Conservation (phyloP, 129 eudicot genomes). For the Helianthus tuberosus region DNA sequence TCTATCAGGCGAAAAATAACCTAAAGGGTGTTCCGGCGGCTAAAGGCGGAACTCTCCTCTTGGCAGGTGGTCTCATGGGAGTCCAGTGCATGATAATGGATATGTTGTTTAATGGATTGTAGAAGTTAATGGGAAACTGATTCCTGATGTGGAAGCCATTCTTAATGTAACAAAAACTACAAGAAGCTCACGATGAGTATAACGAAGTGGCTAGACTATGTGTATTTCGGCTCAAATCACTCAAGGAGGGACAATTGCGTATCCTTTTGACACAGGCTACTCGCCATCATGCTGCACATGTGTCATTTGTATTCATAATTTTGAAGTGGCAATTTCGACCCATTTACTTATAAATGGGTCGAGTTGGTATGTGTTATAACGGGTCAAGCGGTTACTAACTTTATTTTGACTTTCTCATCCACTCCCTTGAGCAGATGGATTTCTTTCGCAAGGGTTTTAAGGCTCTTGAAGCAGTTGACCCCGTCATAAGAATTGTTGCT, state of each 20-base stretch:
- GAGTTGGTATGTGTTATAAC: neutral
- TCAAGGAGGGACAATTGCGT: conserved; percentile 91
- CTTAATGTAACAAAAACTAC: conserved; percentile 64
- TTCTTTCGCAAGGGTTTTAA: conserved; percentile 84
- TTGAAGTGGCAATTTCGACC: neutral
- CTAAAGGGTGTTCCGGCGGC: no score
- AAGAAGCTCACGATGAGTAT: conserved; percentile 76
- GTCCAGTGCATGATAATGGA: no score
- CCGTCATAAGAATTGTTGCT: conserved; percentile 59
- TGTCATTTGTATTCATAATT: conserved; percentile 17
- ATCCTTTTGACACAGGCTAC: conserved; percentile 95
- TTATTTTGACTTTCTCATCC: conserved; percentile 19
- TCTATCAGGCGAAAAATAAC: no score
- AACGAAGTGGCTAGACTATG: conserved; percentile 77
- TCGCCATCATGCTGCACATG: conserved; percentile 98
- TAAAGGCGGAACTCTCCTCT: no score
- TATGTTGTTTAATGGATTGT: no score
- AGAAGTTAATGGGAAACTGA: no score
- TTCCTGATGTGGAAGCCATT: no score
- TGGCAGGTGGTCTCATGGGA: no score
- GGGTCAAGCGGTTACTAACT: neutral
- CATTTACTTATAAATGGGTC: neutral
- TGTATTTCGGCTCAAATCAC: conserved; percentile 73
- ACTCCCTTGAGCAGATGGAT: conserved; percentile 58
- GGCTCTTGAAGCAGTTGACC: conserved; percentile 88